Evolutionary conservation across 2,329 filamentous ascomycete genomes (phyloP).

Genomic region (Calonectria pseudoturangicola): DNA sequence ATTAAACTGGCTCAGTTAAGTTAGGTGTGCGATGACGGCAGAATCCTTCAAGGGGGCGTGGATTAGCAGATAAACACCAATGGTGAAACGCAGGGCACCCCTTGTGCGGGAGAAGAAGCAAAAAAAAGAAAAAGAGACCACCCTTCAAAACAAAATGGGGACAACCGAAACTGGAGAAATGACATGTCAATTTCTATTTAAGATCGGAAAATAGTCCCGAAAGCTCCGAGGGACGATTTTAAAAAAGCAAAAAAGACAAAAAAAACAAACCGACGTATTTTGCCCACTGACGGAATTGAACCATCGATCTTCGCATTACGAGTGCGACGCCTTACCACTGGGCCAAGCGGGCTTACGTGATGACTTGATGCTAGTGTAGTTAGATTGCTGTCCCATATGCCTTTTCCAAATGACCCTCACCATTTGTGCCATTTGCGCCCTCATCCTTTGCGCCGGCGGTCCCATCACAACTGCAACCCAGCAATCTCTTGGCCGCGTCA

Average conservation of each 20-base stretch:
- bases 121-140: background rate
- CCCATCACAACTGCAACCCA: constrained; percentile 77
- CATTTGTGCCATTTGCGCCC: background rate
- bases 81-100: background rate
- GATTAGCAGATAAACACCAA: too few relatives aligned
- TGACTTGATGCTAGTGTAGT: constrained; percentile 29
- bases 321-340: constrained; percentile 55
- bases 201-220: too few relatives aligned
- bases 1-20: too few relatives aligned
- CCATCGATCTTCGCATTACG: constrained; percentile 54
- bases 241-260: constrained; percentile 6
- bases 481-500: constrained; percentile 72
- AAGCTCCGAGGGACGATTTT: too few relatives aligned
- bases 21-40: too few relatives aligned
- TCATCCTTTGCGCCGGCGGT: constrained; percentile 23
- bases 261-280: background rate
- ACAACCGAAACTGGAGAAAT: too few relatives aligned
- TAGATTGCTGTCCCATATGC: constrained; percentile 36
- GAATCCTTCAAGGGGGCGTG: too few relatives aligned
- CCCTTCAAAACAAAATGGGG: background rate
- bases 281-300: constrained; percentile 53
- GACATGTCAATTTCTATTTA: too few relatives aligned
- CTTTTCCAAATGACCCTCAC: background rate
- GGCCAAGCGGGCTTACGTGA: constrained; percentile 50
- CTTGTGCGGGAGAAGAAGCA: background rate